Base-by-base conservation (phyloP, 331 rosid genomes). In the Malus hybrid region DNA sequence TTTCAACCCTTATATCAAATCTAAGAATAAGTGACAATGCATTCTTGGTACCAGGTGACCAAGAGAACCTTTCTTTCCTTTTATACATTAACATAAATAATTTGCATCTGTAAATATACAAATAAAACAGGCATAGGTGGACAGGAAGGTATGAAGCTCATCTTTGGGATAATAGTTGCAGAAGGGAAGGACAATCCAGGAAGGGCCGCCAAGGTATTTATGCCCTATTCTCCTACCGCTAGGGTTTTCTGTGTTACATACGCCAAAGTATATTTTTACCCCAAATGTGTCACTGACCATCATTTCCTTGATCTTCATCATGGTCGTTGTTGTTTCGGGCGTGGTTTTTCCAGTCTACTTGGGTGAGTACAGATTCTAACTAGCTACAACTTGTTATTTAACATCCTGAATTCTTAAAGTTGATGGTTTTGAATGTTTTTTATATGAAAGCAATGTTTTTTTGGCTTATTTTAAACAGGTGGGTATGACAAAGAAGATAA, bases 401-500 rank as follows among this genome's bases (percentile, higher is more conserved):
- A 18, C 9, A 16, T 52, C 1, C 57, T 52, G 57, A 6, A 52
- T 52, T 52, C 20, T 16, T 6, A 33, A 42, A 57, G 16, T 32
- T 28, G 9, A 55, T 72, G 48, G 29, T 56, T 20, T 63, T 14
- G 67, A 3, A 63, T 6, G 0, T 29, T 13, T 36, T 62, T 28
- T 4, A 14, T 6, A 12, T 59, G 32, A 22, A 59, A 6, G n/a
- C n/a, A 50, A 50, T 50, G 56, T 50, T 52, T 12, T 48, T 55
- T 18, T 14, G 3, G 11, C 14, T 66, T 12, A 14, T 19, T 65
- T 68, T 33, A 66, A 71, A 16, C 75, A 92, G 99, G 99, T 76
- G 99, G 99, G 42, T 95, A 95, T 90, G 99, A 95, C 66, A 95
- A 95, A 85, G 99, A 95, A 87, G 99, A 95, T 74, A 95, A 95